Base-by-base conservation (phyloP, 2,329 filamentous ascomycete genomes). In the Ophioceras dolichostomum region DNA sequence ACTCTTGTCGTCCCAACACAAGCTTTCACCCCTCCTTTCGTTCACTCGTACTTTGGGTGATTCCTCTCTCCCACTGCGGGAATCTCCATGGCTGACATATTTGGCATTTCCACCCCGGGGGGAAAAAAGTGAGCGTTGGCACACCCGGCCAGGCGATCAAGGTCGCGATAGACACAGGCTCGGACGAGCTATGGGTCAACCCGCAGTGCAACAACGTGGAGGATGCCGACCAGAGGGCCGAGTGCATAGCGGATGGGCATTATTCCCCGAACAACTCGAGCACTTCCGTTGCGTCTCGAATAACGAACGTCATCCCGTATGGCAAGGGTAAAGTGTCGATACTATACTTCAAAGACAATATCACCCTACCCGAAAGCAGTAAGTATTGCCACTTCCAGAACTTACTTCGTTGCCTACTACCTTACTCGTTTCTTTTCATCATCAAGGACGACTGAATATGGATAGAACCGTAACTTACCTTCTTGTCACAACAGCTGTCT, bases 181-280 rank as follows among this genome's bases (percentile, higher is more conserved):
- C 66, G 18, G 68, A 64, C 43, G 68, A 72, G 52, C 59, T 72
- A 22, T 72, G 68, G 68, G 65, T 71, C 5, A 81, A 83, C 47
- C 65, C 73, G 0, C 61, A 65, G 35, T 70, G 66, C 47, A 70
- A 66, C 10, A 49, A 48, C 2, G 56, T 76, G 13, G 35, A 45
- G 12, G 43, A 51, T 3, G 54, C 61, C 38, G 42, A 49, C 21
- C 50, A 46, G 10, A 35, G 18, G 5, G 34, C 19, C 9, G 61
- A 64, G 44, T 69, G 65, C 47, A 41, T 51, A 20, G 53, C 52
- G 10, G 51, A 60, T 19, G 64, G 64, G 14, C 48, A 50, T 34
- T 69, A 68, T 32, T 38, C 47, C 16, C 43, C 48, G 4, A 19
- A 14, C 13, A 41, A 41, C 22, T 58, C 54, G 2, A 45, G 43